Base-by-base conservation (phyloP, 768 basidiomycete genomes). In the Lyophyllum atratum region DNA sequence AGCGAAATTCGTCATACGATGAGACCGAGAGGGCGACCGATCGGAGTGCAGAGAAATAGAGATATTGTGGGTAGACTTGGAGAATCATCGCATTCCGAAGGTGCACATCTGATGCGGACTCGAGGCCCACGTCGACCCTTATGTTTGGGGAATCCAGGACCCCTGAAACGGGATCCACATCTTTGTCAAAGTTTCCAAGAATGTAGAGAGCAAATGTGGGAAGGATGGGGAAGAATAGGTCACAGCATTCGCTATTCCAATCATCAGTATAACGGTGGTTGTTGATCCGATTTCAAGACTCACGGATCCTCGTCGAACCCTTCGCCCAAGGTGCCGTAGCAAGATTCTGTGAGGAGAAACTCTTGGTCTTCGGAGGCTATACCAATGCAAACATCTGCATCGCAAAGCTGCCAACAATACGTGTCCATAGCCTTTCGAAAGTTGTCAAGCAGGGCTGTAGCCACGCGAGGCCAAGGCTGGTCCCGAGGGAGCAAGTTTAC, bases 61-160 rank as follows among this genome's bases (percentile, higher is more conserved):
- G 70, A 43, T 69, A 72, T 7, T 68, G 57, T 1, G 81, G 82
- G 63, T 82, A 80, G 5, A 77, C 79, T 61, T 82, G 82, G 14
- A 86, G 77, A 44, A 85, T 72, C 67, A 83, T 80, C 11, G 83
- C 77, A 48, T 86, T 86, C 21, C 85, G 80, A 26, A 86, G 71
- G 61, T 85, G 81, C n/a, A 86, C 78, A 67, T 86, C 85, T 1
- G 74, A 72, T 0, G 77, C 75, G 0, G 76, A 77, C 68, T 86
- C 84, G 33, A 74, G 62, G 14, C 82, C 84, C 21, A 80, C 71
- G 49, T 81, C 76, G 37, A 85, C 60, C 63, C 67, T 75, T n/a
- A 76, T 60, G 6, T 65, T 67, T 0, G 64, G 59, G 2, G 68
- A 61, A 47, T 52, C 56, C 33, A 61, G 49, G 4, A 55, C 43